Conservation (phyloP, 2,329 filamentous ascomycete species). For the Fusarium verticillioides region DNA sequence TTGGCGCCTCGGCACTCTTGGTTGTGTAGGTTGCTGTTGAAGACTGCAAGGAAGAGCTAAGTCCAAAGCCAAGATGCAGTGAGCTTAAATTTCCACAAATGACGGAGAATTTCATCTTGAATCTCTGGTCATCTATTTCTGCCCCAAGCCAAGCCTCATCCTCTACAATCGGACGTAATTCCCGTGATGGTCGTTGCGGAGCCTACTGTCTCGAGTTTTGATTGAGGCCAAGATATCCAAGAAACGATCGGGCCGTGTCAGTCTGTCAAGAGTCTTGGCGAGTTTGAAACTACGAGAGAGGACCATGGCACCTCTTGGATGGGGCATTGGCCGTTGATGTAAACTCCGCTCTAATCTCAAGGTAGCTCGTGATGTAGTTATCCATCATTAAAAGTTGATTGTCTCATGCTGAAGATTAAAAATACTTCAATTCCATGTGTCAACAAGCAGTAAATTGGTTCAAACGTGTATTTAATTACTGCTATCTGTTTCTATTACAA, state of each 20-base stretch:
- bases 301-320: background rate
- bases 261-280: background rate
- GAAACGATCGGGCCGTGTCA: background rate
- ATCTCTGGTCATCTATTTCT: background rate
- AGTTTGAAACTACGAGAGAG: background rate
- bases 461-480: no score
- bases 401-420: background rate
- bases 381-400: background rate
- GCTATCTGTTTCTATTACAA: no score
- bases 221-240: background rate
- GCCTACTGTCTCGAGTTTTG: background rate
- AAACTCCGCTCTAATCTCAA: background rate
- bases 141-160: no score
- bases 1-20: background rate
- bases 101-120: background rate
- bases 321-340: background rate
- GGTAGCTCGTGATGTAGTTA: background rate
- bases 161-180: no score
- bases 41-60: no score
- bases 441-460: no score
- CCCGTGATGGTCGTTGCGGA: background rate
- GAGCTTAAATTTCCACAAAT: background rate
- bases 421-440: background rate
- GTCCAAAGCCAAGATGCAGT: background rate
- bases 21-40: background rate